Evolutionary conservation across 495 filamentous ascomycete species (phyloP), one percentile per base, ranked within the genome.

Genomic region (Penicillium daleae): DNA sequence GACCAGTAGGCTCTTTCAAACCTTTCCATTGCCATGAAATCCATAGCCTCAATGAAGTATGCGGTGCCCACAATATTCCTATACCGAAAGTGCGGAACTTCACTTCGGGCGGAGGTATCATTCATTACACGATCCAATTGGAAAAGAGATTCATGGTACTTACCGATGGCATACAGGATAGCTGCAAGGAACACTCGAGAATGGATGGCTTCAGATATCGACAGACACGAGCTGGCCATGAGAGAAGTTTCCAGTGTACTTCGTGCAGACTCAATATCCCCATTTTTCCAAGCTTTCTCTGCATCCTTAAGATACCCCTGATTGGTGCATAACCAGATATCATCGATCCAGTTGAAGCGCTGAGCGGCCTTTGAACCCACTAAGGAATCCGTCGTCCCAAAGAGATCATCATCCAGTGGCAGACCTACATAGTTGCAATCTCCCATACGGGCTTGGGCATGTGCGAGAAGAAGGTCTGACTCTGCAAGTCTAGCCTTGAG

Each of bases 391-490:
- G 51, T 17, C 17, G 24, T 32, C 8, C 7, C 15, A 6, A 10
- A n/a, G 9, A 39, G 57, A 3, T 50, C n/a, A 24, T 59, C 50
- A 19, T 26, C 40, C 40, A 21, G 40, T 19, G 5, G 40, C 40
- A 44, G 40, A 10, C n/a, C 40, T 44, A 10, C 19, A 44, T 27
- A 51, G 1, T 22, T 56, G 9, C 2, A 39, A 39, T 53, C 37
- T 33, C 17, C 26, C 27, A 27, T 32, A 10, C 44, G 60, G 26
- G 26, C 48, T 31, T 62, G 55, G n/a, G 52, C n/a, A 53, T 64
- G 67, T 44, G 61, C 56, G 17, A 69, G 44, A 29, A 69, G 61
- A n/a, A 61, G 50, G 40, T 66, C 67, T n/a, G 65, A 61, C 56
- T 66, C 66, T 48, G 59, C 64, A 3, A 71, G 51, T 24, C 57